Evolutionary conservation across 83 land plant species (phyloP), one percentile per base, ranked within the genome.

Genomic region (Diphasiastrum complanatum): DNA sequence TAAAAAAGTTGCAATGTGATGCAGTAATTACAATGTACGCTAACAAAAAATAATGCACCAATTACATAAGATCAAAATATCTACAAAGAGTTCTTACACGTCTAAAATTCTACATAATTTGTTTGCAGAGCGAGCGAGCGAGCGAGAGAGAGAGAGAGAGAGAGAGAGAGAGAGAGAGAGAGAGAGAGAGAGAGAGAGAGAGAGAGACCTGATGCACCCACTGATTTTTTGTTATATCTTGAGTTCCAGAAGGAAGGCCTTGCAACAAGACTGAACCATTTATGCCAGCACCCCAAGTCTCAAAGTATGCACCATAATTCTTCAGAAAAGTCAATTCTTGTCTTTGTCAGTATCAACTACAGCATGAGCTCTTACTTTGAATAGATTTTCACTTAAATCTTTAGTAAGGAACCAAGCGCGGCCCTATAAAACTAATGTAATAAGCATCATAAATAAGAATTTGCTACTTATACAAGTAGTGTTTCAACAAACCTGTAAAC

Each of bases 401-500:
- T 12, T 23, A 25, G 19, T 2, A 60, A 32, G 25, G 2, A 25
- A 20, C 16, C 10, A 2, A 46, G 60, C 16, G 18, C 25, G 4
- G 26, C 59, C 33, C 24, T 23, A 2, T 34, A 4, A 3, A 10
- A 11, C 65, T 48, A 18, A 24, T 48, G 5, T 18, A 24, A 40
- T 40, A 40, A 6, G 23, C n/a, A n/a, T n/a, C n/a, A n/a, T n/a
- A n/a, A n/a, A n/a, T 8, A 38, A 38, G 43, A 38, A 38, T 8
- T 38, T 38, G 43, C 14, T 14, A 38, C 8, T 14, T 38, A 38
- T 38, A 14, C 43, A 8, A 38, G 8, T 38, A 20, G 27, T 35
- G 45, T 18, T 59, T 18, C 33, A 16, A 47, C 69, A 73, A 54
- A 86, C 97, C 78, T 80, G 89, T 50, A 84, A 60, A 33, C 97